Base-by-base conservation (phyloP, 805 yeast species). In the Brettanomyces custersianus region DNA sequence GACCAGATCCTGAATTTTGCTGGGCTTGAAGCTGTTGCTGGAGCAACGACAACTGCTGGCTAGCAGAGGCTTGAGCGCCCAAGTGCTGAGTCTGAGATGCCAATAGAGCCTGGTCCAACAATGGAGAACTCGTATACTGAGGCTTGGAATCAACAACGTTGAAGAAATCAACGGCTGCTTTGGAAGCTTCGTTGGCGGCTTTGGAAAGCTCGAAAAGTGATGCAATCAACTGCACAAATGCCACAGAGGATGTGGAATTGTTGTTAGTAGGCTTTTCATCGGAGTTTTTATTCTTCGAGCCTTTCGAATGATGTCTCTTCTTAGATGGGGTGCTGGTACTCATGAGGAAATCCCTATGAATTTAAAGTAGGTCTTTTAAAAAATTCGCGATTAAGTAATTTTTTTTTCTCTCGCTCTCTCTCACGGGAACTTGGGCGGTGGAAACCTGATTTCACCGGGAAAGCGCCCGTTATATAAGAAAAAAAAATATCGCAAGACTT, bases 181-280 rank as follows among this genome's bases (percentile, higher is more conserved):
- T 60, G 20, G 95, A 85, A 36, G 90, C 85, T 39, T 81, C 88
- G 44, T 72, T 75, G 25, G 95, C 90, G n/a, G 94, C 86, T 52
- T 78, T 84, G 30, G 92, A 77, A 37, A 87, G 72, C 54, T 82
- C 88, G 50, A 79, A 81, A 41, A 87, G 70, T 1, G 95, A 75
- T 28, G 92, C 72, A 39, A 87, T 87, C 25, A 81, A 72, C 78
- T 75, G 38, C 9, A 22, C 12, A 29, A 29, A 29, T 29, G 32
- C 32, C 20, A 20, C 20, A 18, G 29, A 15, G 29, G 25, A 36
- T 23, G 33, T 11, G 24, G 28, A 30, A 45, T 44, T 44, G 15
- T 24, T 36, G 52, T 47, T 47, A 47, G 52, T 40, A 41, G n/a
- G 15, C 5, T 34, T 23, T 25, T n/a, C 31, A 23, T 19, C 25